These are phyloP conservation scores for Chlorella ohadii DNA, from an alignment of 139 green algal species.

Conservation along the genomic window DNA sequence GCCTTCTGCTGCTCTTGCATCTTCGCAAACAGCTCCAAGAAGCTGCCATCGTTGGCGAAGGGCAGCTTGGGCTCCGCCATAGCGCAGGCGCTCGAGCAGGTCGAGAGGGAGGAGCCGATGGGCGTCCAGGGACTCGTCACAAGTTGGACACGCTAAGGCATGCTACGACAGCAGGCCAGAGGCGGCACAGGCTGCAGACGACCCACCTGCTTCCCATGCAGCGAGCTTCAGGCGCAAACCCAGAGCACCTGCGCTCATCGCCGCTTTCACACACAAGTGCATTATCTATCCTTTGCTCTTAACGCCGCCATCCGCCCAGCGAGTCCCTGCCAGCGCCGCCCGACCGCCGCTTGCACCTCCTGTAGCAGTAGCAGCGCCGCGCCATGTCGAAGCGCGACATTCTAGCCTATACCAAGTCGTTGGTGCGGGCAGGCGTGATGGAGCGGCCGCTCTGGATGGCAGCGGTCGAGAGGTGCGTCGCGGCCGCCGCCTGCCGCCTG, in stretches of 20 bases:
- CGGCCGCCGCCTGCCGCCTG: not conserved
- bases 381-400: slow-evolving; percentile 34
- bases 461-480: slow-evolving; percentile 37
- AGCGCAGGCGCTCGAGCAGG: too few relatives aligned
- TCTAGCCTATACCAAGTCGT: slow-evolving; percentile 29
- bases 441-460: slow-evolving; percentile 42
- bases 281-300: too few relatives aligned
- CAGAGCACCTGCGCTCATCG: too few relatives aligned
- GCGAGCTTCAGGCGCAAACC: not conserved
- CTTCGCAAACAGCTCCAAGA: slow-evolving; percentile 35
- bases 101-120: too few relatives aligned
- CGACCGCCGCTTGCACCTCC: too few relatives aligned
- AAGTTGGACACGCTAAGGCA: too few relatives aligned
- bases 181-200: not conserved
- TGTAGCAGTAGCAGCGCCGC: not conserved
- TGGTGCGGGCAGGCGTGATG: slow-evolving; percentile 44
- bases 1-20: slow-evolving; percentile 9
- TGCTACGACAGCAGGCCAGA: not conserved
- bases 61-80: slow-evolving; percentile 9
- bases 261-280: too few relatives aligned
- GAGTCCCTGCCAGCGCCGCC: not conserved
- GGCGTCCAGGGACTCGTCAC: too few relatives aligned
- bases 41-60: slow-evolving; percentile 46
- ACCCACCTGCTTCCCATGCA: not conserved
- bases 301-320: not conserved